Evolutionary conservation across 2,329 filamentous ascomycete genomes (phyloP).

Genomic region (Calcarisporium arbuscula): DNA sequence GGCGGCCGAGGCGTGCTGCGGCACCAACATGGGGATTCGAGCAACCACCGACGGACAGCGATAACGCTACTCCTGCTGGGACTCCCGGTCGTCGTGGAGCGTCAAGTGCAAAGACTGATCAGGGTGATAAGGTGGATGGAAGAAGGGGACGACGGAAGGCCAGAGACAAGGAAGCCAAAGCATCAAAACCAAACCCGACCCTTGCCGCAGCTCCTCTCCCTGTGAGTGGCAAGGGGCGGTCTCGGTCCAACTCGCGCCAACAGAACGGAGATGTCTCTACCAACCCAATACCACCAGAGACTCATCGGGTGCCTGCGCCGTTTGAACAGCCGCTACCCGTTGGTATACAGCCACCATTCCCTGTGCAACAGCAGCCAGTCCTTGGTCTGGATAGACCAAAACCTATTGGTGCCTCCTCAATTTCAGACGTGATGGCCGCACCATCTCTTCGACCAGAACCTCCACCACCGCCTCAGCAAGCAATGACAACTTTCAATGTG

Average conservation of each 20-base stretch:
- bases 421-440: constrained; percentile 50
- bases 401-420: constrained; percentile 27
- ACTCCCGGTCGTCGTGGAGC: constrained; percentile 49
- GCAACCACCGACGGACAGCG: constrained; percentile 51
- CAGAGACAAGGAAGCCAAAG: constrained; percentile 28
- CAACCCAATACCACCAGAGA: constrained; percentile 32
- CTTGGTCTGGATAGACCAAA: constrained; percentile 28
- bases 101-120: constrained; percentile 33
- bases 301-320: constrained; percentile 32
- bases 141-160: constrained; percentile 30
- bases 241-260: constrained; percentile 48
- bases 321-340: constrained; percentile 35
- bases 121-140: constrained; percentile 39
- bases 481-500: constrained; percentile 46
- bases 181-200: constrained; percentile 32
- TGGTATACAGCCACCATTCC: constrained; percentile 37
- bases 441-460: constrained; percentile 51
- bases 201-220: constrained; percentile 41
- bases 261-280: constrained; percentile 36
- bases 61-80: constrained; percentile 50
- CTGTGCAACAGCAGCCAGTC: constrained; percentile 20
- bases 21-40: constrained; percentile 69
- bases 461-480: constrained; percentile 38
- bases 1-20: constrained; percentile 56
- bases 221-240: constrained; percentile 38